Evolutionary conservation across 768 basidiomycete genomes (phyloP), one percentile per base, ranked within the genome.

Genomic region (Podaxis mareebaensis): DNA sequence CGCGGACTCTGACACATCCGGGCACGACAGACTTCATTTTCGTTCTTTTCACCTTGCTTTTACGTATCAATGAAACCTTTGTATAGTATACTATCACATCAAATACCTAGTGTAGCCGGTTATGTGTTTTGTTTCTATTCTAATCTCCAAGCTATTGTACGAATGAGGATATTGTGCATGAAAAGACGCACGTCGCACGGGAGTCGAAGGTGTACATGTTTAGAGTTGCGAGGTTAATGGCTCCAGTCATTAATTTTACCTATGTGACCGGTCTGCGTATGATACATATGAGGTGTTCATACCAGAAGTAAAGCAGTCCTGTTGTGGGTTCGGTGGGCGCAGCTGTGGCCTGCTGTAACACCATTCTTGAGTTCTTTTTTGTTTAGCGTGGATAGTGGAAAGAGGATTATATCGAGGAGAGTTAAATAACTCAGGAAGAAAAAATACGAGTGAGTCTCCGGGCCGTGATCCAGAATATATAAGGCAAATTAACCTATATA

Each of bases 131-230:
- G 17, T 26, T 7, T 53, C 7, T 30, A 24, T 53, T 53, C 52
- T 12, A 53, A 15, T 26, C 28, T 53, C 93, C 93, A 95, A 7
- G 90, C 92, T 4, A 86, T 74, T 1, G 72, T 74, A 65, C 85
- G 90, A 11, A 92, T 72, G 1, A 73, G 78, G 7, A 84, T 75
- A 2, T 85, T 77, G 72, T 98, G 98, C 4, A 70, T 69, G 6
- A 76, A 66, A 10, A 97, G 74, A 96, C 81, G 4, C 76, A 61
- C 79, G 96, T 80, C 4, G 92, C 88, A 33, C 75, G 67, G 39
- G 63, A 53, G 61, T 88, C 78, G 1, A 82, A 76, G 36, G 82
- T 80, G 69, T 95, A 93, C 87, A 98, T 95, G 10, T 94, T 98
- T 65, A 77, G 75, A 64, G 95, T 80, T 0, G 84, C 79, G 39